phyloP scores from a whole-genome alignment of 345 rosid species.

The Litchi chinensis region DNA sequence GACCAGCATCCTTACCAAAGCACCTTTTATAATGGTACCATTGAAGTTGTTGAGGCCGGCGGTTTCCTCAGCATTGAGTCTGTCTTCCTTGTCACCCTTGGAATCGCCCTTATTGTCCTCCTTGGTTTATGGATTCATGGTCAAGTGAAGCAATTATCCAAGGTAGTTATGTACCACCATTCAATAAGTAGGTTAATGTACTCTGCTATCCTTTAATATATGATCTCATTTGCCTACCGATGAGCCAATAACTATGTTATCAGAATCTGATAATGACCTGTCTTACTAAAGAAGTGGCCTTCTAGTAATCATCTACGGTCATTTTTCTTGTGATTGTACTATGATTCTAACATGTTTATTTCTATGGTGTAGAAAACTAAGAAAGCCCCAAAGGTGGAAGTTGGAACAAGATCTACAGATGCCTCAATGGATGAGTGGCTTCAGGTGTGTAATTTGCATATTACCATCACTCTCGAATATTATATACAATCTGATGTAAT shows the following conservation, averaged over 20 bases:
- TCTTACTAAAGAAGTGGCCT: neutral
- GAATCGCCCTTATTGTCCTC: conserved; percentile 59
- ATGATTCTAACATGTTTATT: conserved; percentile 6
- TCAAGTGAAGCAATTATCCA: conserved; percentile 64
- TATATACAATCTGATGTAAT: neutral
- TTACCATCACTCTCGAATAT: neutral
- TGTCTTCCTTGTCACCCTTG: conserved; percentile 79
- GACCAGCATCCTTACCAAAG: conserved; percentile 78
- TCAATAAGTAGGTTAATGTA: neutral
- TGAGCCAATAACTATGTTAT: neutral
- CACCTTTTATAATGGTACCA: conserved; percentile 78
- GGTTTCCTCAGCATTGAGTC: conserved; percentile 82
- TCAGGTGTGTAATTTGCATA: conserved; percentile 49
- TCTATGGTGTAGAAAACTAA: conserved; percentile 64
- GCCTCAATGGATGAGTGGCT: conserved; percentile 93
- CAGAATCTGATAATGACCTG: neutral
- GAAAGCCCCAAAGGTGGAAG: conserved; percentile 82
- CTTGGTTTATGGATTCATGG: conserved; percentile 71
- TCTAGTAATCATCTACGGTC: neutral
- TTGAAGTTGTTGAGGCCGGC: conserved; percentile 90
- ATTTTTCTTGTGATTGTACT: neutral
- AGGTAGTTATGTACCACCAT: conserved; percentile 46
- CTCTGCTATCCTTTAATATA: too few species aligned
- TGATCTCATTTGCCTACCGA: too few species aligned
- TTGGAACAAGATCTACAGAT: conserved; percentile 72